These are phyloP conservation scores for Phytopythium montanum DNA, from an alignment of 352 stramenopile species.

Conservation along the genomic window DNA sequence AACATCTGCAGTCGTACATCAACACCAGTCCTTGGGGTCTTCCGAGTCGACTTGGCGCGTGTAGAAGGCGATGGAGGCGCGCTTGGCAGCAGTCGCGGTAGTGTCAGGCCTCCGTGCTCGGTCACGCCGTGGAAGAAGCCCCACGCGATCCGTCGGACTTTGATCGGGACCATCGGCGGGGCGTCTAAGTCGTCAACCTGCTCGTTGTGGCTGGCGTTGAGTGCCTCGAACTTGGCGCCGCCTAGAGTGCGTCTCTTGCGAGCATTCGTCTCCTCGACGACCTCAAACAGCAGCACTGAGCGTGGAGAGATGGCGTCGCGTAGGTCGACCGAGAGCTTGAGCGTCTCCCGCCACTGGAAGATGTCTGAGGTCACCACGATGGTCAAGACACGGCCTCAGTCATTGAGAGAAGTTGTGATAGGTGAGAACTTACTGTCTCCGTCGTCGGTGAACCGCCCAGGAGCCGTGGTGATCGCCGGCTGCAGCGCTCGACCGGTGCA, in stretches of 20 bases:
- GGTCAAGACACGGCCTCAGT: background rate
- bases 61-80: background rate
- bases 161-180: background rate
- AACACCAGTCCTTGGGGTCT: background rate
- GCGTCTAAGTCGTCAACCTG: constrained; percentile 13
- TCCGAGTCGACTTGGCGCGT: background rate
- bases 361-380: constrained; percentile 18
- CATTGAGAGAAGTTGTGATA: background rate
- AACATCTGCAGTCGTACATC: constrained; percentile 46
- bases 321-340: constrained; percentile 28
- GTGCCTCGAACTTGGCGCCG: constrained; percentile 1
- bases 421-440: background rate
- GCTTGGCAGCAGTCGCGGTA: constrained; percentile 16
- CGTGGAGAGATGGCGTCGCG: constrained; percentile 32
- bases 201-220: background rate
- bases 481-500: constrained; percentile 45
- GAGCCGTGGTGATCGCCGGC: constrained; percentile 16
- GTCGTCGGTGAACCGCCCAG: background rate
- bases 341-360: constrained; percentile 52
- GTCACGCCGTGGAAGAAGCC: constrained; percentile 61
- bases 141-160: constrained; percentile 39
- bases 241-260: background rate
- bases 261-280: constrained; percentile 31
- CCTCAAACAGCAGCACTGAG: constrained; percentile 49
- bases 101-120: constrained; percentile 35